Percentiles rank a stretch among this genome's conserved stretches.
These are phyloP conservation scores for Penicillium oxalicum DNA, from an alignment of 2,329 filamentous ascomycete species.

Conservation along the genomic window DNA sequence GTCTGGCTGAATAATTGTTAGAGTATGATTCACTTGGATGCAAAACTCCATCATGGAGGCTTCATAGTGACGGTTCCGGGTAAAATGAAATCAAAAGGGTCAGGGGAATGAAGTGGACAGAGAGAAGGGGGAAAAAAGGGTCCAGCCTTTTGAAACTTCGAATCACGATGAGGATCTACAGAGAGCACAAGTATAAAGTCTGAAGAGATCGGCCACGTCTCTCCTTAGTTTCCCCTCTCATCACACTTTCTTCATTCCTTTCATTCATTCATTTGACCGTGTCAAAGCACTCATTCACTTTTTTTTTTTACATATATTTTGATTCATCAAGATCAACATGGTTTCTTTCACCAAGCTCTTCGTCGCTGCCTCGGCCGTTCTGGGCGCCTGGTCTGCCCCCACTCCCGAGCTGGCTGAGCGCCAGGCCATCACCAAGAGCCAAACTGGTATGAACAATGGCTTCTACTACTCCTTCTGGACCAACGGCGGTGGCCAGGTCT, in stretches of 20 bases:
- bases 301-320: neutral
- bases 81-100: neutral
- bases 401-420: constrained; percentile 12
- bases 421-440: constrained; percentile 19
- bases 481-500: constrained; percentile 40
- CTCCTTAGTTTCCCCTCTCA: neutral
- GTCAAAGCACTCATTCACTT: neutral
- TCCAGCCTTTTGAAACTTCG: too few species aligned
- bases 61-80: neutral
- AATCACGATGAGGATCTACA: neutral
- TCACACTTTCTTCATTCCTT: neutral
- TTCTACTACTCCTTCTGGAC: constrained; percentile 50
- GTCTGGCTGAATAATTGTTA: neutral
- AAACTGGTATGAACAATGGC: constrained; percentile 35
- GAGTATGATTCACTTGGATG: neutral
- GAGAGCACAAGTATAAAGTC: neutral
- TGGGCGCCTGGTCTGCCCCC: constrained; percentile 21
- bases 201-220: neutral
- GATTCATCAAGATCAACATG: constrained; percentile 11
- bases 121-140: neutral
- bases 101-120: too few species aligned
- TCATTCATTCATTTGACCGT: neutral
- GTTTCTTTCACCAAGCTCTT: constrained; percentile 23
- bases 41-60: neutral
- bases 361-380: constrained; percentile 17